Conservation (phyloP, 2,329 filamentous ascomycete genomes). For the Dichotomopilus funicola region DNA sequence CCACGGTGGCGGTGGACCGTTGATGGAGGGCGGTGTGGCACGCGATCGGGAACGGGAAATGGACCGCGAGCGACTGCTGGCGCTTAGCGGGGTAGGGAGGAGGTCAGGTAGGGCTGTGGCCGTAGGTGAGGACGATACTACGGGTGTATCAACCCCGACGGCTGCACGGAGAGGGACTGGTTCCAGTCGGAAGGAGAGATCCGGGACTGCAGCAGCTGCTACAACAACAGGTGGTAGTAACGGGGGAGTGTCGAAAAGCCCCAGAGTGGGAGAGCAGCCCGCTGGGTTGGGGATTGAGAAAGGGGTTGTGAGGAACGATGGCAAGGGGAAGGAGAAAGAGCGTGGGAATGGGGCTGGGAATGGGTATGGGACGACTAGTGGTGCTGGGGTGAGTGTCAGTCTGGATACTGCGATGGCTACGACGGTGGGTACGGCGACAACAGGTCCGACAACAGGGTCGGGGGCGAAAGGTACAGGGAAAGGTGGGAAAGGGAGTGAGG, state of each 20-base stretch:
- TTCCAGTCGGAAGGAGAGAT: too few species aligned
- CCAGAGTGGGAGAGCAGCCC: conserved; percentile 16
- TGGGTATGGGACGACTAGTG: background rate
- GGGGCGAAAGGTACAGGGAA: too few species aligned
- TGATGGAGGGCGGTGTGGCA: conserved; percentile 27
- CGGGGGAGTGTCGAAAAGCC: conserved; percentile 7
- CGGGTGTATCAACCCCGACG: too few species aligned
- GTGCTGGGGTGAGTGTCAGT: conserved; percentile 6
- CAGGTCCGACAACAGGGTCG: too few species aligned
- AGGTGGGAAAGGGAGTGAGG: background rate
- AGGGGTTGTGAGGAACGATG: too few species aligned
- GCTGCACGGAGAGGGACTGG: too few species aligned
- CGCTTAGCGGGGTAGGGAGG: too few species aligned
- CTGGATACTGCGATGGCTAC: conserved; percentile 1
- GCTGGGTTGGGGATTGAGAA: conserved; percentile 9
- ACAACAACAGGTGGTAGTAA: background rate
- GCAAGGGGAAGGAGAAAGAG: conserved; percentile 19
- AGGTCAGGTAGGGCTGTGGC: background rate
- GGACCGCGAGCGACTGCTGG: too few species aligned
- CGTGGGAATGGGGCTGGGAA: background rate
- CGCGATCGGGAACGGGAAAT: background rate
- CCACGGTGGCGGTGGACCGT: conserved; percentile 22
- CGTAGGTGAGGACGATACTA: conserved; percentile 14
- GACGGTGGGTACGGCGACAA: background rate
- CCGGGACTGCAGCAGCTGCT: too few species aligned